Conservation (phyloP, 352 stramenopile genomes). For the Globisporangium nodosum region DNA sequence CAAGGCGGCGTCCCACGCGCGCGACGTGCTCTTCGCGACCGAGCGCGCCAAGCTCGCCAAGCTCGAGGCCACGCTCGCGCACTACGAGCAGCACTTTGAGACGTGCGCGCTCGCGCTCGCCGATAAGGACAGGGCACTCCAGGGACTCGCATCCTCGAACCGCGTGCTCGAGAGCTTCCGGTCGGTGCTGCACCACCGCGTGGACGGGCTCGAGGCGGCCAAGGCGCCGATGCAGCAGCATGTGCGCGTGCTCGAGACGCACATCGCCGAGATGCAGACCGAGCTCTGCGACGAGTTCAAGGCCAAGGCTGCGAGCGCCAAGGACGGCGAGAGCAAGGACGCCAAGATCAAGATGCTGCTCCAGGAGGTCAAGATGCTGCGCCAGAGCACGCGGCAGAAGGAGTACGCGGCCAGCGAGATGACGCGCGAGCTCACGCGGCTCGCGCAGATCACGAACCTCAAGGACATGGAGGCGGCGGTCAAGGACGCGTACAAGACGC, state of each 20-base stretch:
- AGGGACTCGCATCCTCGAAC: constrained; percentile 62
- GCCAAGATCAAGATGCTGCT: constrained; percentile 68
- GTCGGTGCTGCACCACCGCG: constrained; percentile 68
- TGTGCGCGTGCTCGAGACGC: constrained; percentile 42
- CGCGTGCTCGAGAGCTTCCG: constrained; percentile 79
- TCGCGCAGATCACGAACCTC: constrained; percentile 66
- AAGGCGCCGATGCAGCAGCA: constrained; percentile 70
- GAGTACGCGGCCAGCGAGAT: constrained; percentile 78
- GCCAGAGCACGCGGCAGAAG: constrained; percentile 71
- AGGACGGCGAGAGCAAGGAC: constrained; percentile 70
- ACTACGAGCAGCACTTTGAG: constrained; percentile 77
- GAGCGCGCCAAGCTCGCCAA: constrained; percentile 63
- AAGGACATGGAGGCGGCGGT: constrained; percentile 78
- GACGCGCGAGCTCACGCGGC: constrained; percentile 65
- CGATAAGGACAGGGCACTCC: constrained; percentile 71
- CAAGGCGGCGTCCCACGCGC: constrained; percentile 58
- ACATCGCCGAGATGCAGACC: constrained; percentile 74
- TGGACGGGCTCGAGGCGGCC: constrained; percentile 67
- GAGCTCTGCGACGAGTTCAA: constrained; percentile 73
- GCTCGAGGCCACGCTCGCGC: constrained; percentile 52
- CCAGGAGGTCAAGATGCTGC: constrained; percentile 70
- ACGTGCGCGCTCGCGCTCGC: constrained; percentile 52
- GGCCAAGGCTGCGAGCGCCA: constrained; percentile 46
- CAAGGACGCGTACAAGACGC: constrained; percentile 73
- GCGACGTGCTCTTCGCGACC: constrained; percentile 65